Evolutionary conservation across 2,329 filamentous ascomycete species (phyloP).

Genomic region (Botrytis medusae): DNA sequence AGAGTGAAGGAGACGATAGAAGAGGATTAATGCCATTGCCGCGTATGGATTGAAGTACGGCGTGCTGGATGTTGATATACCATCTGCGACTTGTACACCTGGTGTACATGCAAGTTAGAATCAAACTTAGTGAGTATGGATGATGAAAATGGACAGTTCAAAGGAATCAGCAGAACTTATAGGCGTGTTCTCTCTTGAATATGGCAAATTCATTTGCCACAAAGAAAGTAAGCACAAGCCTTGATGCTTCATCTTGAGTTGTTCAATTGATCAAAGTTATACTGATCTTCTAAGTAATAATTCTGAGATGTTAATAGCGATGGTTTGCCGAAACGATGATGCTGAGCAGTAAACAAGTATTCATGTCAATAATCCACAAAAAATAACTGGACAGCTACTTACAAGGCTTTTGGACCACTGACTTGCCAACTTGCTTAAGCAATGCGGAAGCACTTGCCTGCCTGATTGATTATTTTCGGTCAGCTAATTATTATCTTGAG

Average conservation of each 20-base stretch:
- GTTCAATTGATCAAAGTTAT: too few relatives aligned
- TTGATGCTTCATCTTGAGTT: background rate
- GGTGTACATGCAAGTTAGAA: background rate
- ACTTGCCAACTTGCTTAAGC: background rate
- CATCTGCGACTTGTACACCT: background rate
- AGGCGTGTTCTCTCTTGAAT: background rate
- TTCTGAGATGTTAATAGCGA: too few relatives aligned
- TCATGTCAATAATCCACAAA: background rate
- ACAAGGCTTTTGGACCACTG: background rate
- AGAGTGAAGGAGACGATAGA: background rate
- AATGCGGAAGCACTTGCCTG: background rate
- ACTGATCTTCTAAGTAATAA: fast-evolving
- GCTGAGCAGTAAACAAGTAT: background rate
- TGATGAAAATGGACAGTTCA: background rate
- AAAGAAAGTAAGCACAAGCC: background rate
- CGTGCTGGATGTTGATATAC: background rate
- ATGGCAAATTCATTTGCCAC: background rate
- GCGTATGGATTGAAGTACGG: background rate
- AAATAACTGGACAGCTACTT: background rate
- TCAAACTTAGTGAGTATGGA: background rate
- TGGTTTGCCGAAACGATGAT: background rate
- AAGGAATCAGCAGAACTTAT: background rate
- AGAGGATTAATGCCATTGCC: too few relatives aligned
- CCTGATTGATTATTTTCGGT: background rate
- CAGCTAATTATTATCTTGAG: background rate